phyloP scores from a whole-genome alignment of 1,284 basidiomycete species.

The Leucoagaricus sp. region DNA sequence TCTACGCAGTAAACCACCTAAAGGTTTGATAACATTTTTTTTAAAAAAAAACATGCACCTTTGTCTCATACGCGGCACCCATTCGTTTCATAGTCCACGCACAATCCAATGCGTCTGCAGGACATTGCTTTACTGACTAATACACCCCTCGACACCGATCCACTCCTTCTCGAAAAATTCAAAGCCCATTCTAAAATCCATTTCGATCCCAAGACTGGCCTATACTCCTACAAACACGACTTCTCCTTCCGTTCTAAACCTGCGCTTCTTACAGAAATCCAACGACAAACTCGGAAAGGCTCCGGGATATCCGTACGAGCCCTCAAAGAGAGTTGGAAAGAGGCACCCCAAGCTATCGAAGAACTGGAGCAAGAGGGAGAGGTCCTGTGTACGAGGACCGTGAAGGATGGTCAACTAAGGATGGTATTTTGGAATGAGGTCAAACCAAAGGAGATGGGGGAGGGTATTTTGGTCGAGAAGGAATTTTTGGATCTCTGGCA shows the following conservation, averaged over 20 bases:
- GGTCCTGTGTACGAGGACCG: slow-evolving; percentile 81
- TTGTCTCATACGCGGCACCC: background rate
- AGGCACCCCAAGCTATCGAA: slow-evolving; percentile 79
- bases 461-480: slow-evolving; percentile 74
- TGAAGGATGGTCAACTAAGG: slow-evolving; percentile 80
- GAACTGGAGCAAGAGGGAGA: slow-evolving; percentile 87
- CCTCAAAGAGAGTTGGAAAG: slow-evolving; percentile 89
- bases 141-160: slow-evolving; percentile 74
- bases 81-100: slow-evolving; percentile 50
- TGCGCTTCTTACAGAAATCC: slow-evolving; percentile 80
- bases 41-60: background rate
- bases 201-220: slow-evolving; percentile 80
- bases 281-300: slow-evolving; percentile 74
- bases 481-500: slow-evolving; percentile 91
- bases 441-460: slow-evolving; percentile 70
- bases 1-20: slow-evolving; percentile 82
- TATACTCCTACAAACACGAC: slow-evolving; percentile 88
- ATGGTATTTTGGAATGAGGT: slow-evolving; percentile 95
- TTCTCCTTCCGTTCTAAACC: slow-evolving; percentile 84
- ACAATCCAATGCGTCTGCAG: slow-evolving; percentile 81
- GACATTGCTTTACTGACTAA: slow-evolving; percentile 82
- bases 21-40: slow-evolving; percentile 43
- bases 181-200: slow-evolving; percentile 77
- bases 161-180: slow-evolving; percentile 76
- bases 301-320: slow-evolving; percentile 84